Base-by-base conservation (phyloP, 345 rosid genomes). In the Hypericum perforatum region DNA sequence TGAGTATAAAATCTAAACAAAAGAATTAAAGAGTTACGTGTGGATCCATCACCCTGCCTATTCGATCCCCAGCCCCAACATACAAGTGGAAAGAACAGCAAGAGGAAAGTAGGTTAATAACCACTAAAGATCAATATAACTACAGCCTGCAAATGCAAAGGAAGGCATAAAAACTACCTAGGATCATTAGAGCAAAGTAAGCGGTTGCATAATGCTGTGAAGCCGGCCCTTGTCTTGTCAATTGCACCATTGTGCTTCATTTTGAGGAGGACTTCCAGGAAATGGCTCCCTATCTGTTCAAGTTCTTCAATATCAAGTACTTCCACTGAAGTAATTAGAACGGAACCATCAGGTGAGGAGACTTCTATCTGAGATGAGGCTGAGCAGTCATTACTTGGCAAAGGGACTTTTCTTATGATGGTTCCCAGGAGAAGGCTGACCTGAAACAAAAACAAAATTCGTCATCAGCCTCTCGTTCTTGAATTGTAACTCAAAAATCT, bases 161-260 rank as follows among this genome's bases (percentile, higher is more conserved):
- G 32, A 22, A 22, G 32, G 1, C 32, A 22, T 22, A 36, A 29
- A 65, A 49, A 62, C 59, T 71, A 85, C 96, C 84, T 68, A 59
- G 86, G 78, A 56, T 91, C 92, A 67, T 91, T 81, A 39, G 98
- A 91, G 78, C 96, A 91, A 49, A 91, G 84, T 49, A 87, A 73
- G 57, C 96, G 92, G 72, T 91, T 86, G 81, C 98, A 91, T 63
- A 87, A 82, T 54, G 96, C 96, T 39, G 98, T 78, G 65, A 91
- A 91, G 45, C 98, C 96, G 75, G 95, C 96, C 70, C 98, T 81
- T 47, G 96, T 91, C 86, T 82, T 91, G 71, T 91, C 98, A 69
- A 91, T 85, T 22, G 98, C 98, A 65, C 98, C 96, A 65, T 77
- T 87, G 67, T 91, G 98, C 80, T 91, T 91, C 96, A 87, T 91